Base-by-base conservation (phyloP, 2,329 filamentous ascomycete genomes). In the Scedosporium apiospermum region DNA sequence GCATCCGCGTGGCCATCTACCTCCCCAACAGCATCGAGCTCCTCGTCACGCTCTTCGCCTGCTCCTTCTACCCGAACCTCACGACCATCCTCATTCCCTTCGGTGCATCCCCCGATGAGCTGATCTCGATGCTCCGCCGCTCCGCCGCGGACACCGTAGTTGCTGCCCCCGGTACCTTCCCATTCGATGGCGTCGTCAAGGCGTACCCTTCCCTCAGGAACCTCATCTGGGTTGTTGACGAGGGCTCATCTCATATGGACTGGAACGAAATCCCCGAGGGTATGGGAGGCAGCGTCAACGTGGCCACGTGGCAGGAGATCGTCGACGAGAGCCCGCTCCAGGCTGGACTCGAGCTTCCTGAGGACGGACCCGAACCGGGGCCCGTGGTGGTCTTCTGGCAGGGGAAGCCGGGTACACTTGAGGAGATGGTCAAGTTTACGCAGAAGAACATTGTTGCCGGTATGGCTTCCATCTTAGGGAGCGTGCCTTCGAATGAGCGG, bases 1-100 rank as follows among this genome's bases (percentile, higher is more conserved):
- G 85, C 44, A 88, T 86, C 72, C 88, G 86, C 59, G 90, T 98
- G 38, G 95, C 92, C 65, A 83, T 98, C 66, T 96, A 96, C 73
- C 82, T 98, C 63, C 91, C 93, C 53, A 97, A 99, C 79, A 96
- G 92, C 57, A 81, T 96, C 69, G 95, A 99, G 75, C 86, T 96
- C 65, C 78, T 99, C 59, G 83, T 85, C 41, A 82, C 89, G 6
- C 78, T 98, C 21, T 96, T 99, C 70, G 91, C 93, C 63, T 93
- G 90, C 73, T 87, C 90, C 66, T 98, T 97, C 77, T 93, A 96
- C 74, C 71, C 75, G 16, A 89, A 89, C 70, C 82, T 96, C 68
- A 91, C 88, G 10, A 86, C 89, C n/a, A 84, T 96, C 58, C 79
- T 98, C 61, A 79, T 99, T 46, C 93, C 95, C 0, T 96, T 91